phyloP scores from a whole-genome alignment of 148 eudicot genomes.

The Fallopia convolvulus region DNA sequence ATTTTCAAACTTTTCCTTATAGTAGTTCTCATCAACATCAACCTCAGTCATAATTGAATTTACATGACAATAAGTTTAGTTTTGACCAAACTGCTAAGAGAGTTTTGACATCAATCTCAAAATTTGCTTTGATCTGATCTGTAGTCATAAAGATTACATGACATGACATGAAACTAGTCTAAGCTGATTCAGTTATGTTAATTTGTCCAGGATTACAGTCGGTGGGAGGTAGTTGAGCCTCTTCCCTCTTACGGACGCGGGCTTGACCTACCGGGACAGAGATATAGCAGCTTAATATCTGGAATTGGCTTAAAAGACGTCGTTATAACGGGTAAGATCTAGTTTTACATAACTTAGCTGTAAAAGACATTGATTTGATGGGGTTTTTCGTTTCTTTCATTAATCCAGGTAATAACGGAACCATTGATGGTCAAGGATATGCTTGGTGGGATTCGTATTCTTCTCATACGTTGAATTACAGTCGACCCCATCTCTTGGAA shows the following conservation, averaged over 20 bases:
- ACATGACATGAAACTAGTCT: background rate
- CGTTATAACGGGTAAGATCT: constrained; percentile 46
- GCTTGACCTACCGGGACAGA: constrained; percentile 39
- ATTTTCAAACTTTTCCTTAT: background rate
- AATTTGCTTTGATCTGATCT: background rate
- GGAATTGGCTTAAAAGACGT: constrained; percentile 50
- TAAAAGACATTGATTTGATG: background rate
- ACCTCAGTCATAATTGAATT: background rate
- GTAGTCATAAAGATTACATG: too few species aligned
- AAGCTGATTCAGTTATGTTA: background rate
- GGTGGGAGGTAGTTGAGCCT: constrained; percentile 57
- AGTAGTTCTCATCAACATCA: background rate
- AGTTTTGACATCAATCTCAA: background rate
- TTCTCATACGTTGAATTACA: constrained; percentile 42
- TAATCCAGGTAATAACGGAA: constrained; percentile 54
- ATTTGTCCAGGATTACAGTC: constrained; percentile 28
- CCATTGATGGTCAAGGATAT: constrained; percentile 67
- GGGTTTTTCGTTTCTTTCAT: background rate
- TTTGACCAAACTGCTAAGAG: background rate
- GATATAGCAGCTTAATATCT: constrained; percentile 58
- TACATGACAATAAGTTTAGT: background rate
- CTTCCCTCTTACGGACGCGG: constrained; percentile 67
- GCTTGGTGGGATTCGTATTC: constrained; percentile 56
- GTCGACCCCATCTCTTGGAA: constrained; percentile 61
- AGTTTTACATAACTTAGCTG: background rate